Base-by-base conservation (phyloP, 78 protist genomes). In the Mastigamoeba balamuthi region DNA sequence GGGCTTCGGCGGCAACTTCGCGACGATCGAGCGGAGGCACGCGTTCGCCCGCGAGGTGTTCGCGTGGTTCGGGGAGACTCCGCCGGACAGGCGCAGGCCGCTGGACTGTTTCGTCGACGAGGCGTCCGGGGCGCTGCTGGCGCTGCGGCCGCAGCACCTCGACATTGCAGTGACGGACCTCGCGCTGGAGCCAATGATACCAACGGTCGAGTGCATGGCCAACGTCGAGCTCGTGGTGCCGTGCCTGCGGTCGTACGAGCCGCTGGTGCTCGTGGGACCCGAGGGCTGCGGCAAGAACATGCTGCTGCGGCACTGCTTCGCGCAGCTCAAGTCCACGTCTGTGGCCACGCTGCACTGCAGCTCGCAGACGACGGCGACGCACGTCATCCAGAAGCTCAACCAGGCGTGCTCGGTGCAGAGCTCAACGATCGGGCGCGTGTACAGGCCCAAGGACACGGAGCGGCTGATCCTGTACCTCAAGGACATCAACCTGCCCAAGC, bases 401-500 rank as follows among this genome's bases (percentile, higher is more conserved):
- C 85, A 83, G 58, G 36, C 33, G 66, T 87, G 92, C 82, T 0
- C 3, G 1, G 36, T 43, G 25, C 1, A 63, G 6, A 52, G n/a
- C 25, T 36, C 91, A 4, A 52, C 23, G 10, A 0, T 66, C 4
- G 92, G 95, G 25, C 85, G 89, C 28, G 88, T 81, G 69, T 70
- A 77, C 43, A 67, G 91, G n/a, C 95, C 95, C 30, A 81, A 78
- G 80, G 83, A 70, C 27, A 74, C 69, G 3, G 84, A 82, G 65
- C 66, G 88, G 7, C 86, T 91, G 35, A 37, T 88, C 1, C 48
- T 91, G 42, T 73, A 68, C 75, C 74, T 85, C 38, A 83, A 88
- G 75, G 91, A 93, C 75, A 6, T 93, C 58, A 90, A 93, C 80
- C 80, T 93, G 75, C 94, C 96, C 27, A 83, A 75, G 82, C 91